These are phyloP conservation scores for barley (Hordeum vulgare) DNA, from an alignment of 176 grass and related monocot genomes.

Conservation along the genomic window DNA sequence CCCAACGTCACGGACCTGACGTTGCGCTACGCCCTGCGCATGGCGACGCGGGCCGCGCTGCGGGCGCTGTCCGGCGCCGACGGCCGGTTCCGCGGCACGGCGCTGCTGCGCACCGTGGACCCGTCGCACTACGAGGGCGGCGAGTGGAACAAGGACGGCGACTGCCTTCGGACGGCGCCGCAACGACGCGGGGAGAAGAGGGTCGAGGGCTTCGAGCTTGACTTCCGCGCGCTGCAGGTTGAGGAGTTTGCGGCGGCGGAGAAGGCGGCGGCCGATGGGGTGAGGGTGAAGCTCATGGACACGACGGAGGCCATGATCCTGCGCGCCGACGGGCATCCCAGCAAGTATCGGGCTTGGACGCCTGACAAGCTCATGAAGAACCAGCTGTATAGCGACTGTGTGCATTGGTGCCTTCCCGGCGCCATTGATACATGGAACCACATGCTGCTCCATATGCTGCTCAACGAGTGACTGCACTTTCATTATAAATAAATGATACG, in stretches of 20 bases:
- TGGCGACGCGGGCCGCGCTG: constrained; percentile 35
- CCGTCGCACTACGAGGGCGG: constrained; percentile 59
- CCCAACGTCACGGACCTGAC: constrained; percentile 48
- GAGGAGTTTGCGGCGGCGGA: constrained; percentile 6
- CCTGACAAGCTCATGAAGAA: constrained; percentile 17
- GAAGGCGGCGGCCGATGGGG: neutral
- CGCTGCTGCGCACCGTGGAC: too few species aligned
- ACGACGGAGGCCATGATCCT: constrained; percentile 36
- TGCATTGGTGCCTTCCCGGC: constrained; percentile 91
- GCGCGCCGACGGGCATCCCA: constrained; percentile 62
- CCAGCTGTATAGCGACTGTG: constrained; percentile 30
- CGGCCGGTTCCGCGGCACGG: too few species aligned
- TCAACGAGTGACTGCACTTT: too few species aligned
- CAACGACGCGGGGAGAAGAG: constrained; percentile 15
- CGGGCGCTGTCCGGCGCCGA: neutral
- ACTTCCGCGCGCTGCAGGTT: constrained; percentile 16
- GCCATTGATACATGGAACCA: constrained; percentile 80
- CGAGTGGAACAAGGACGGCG: constrained; percentile 43
- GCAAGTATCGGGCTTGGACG: constrained; percentile 44
- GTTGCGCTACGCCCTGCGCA: constrained; percentile 32
- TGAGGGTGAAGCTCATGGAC: constrained; percentile 38
- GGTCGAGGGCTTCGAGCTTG: constrained; percentile 15
- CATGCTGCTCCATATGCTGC: constrained; percentile 27
- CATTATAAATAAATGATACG: too few species aligned
- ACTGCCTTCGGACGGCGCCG: constrained; percentile 46